Conservation (phyloP, 768 basidiomycete genomes). For the Crepidotus variabilis region DNA sequence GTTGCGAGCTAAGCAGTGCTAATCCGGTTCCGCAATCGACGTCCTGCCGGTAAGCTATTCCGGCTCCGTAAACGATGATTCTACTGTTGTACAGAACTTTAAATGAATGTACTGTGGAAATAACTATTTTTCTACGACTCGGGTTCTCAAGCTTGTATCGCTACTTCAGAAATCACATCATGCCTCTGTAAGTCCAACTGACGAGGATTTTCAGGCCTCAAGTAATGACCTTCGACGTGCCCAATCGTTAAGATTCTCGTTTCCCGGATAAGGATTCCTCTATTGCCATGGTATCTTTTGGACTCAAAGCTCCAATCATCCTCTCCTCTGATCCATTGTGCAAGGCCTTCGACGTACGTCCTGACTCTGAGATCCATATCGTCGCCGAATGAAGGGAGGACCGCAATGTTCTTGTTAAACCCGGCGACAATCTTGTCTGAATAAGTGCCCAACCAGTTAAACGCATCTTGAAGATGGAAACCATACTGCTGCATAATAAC, state of each 20-base stretch:
- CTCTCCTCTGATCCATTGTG: conserved; percentile 34
- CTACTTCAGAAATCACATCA: no score
- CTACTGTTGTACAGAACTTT: no score
- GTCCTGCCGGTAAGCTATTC: no score
- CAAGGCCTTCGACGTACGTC: conserved; percentile 34
- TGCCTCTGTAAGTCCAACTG: no score
- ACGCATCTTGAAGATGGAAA: conserved; percentile 30
- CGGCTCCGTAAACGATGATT: no score
- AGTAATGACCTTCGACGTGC: no score
- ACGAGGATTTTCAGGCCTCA: no score
- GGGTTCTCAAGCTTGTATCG: no score
- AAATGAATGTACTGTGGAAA: no score
- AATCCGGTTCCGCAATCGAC: no score
- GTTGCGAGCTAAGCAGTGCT: not conserved
- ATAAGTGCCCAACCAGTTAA: conserved; percentile 32
- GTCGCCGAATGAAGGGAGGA: conserved; percentile 32
- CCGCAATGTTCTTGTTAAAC: conserved; percentile 25
- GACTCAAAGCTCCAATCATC: conserved; percentile 43
- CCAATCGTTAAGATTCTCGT: not conserved
- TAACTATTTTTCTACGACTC: no score
- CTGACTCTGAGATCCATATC: conserved; percentile 27
- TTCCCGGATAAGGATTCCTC: conserved; percentile 24
- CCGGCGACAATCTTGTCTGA: conserved; percentile 24
- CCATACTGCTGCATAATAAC: conserved; percentile 35
- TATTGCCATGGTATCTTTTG: conserved; percentile 27